A percentile compares a stretch with the other conserved stretches of the same genome.
Conservation (phyloP, 352 stramenopile species). For the Globisporangium irregulare region DNA sequence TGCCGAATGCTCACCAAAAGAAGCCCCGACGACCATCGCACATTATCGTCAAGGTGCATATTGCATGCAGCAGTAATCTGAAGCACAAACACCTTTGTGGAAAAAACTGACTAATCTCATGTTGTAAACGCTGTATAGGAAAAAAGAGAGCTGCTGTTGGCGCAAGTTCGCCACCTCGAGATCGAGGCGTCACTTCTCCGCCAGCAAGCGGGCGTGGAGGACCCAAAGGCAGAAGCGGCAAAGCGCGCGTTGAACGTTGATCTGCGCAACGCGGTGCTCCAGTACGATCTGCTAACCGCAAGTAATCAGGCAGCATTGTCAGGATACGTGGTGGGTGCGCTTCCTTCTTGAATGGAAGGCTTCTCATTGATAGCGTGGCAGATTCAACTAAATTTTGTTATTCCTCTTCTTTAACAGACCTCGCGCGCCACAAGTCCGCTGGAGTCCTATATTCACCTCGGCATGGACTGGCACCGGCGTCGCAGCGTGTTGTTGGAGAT, state of each 20-base stretch:
- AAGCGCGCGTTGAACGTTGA: neutral
- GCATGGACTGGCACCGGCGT: slow-evolving; percentile 25
- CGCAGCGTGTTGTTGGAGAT: slow-evolving; percentile 26
- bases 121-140: neutral
- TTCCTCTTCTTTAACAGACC: neutral
- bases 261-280: slow-evolving; percentile 3
- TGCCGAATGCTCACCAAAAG: neutral
- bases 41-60: neutral
- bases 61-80: neutral
- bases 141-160: slow-evolving; percentile 5
- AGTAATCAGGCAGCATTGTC: slow-evolving; percentile 1
- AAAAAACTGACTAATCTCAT: no score
- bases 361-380: no score
- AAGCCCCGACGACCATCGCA: neutral
- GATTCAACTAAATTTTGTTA: neutral
- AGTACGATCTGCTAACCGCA: slow-evolving; percentile 5
- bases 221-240: neutral
- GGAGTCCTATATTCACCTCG: slow-evolving; percentile 7
- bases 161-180: slow-evolving; percentile 6
- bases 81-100: no score
- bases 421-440: slow-evolving; percentile 10
- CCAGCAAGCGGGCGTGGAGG: neutral
- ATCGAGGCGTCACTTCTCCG: neutral
- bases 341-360: no score
- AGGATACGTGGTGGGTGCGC: slow-evolving; percentile 7